Evolutionary conservation across 371 early-diverging fungal species (phyloP).

Genomic region (Blakeslea trispora): DNA sequence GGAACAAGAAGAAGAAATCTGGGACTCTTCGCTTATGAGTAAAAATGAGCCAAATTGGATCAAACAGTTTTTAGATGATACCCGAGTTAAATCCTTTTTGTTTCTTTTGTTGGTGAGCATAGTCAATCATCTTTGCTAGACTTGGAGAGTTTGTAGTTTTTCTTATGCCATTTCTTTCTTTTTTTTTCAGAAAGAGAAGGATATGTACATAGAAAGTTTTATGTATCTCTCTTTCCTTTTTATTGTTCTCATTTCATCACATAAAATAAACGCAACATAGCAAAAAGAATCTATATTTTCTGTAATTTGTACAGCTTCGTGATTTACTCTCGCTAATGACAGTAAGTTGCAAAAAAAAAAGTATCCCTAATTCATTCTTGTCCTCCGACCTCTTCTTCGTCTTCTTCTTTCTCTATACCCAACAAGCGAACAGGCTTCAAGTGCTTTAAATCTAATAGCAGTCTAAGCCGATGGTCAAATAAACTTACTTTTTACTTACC

Average conservation of each 20-base stretch:
- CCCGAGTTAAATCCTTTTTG: conserved; percentile 17
- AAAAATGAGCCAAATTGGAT: conserved; percentile 6
- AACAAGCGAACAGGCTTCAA: conserved; percentile 36
- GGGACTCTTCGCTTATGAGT: conserved; percentile 9
- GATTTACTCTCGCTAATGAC: too few species aligned
- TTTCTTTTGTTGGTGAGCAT: conserved; percentile 14
- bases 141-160: too few species aligned
- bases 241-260: too few species aligned
- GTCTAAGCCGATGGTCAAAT: not conserved
- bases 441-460: conserved; percentile 25
- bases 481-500: conserved; percentile 16
- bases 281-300: too few species aligned
- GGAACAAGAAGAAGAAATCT: conserved; percentile 15
- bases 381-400: conserved; percentile 21
- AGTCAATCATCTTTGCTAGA: conserved; percentile 23
- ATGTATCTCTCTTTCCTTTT: too few species aligned
- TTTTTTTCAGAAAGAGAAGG: too few species aligned
- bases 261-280: too few species aligned
- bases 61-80: conserved; percentile 17
- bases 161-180: too few species aligned
- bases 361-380: not conserved
- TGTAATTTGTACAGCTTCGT: too few species aligned
- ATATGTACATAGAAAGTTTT: too few species aligned
- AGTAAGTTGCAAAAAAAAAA: too few species aligned
- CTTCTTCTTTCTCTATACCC: conserved; percentile 34